A percentile compares a stretch with the other conserved stretches of the same genome.
phyloP scores from a whole-genome alignment of 2,329 filamentous ascomycete genomes.

The Diatrype stigma region DNA sequence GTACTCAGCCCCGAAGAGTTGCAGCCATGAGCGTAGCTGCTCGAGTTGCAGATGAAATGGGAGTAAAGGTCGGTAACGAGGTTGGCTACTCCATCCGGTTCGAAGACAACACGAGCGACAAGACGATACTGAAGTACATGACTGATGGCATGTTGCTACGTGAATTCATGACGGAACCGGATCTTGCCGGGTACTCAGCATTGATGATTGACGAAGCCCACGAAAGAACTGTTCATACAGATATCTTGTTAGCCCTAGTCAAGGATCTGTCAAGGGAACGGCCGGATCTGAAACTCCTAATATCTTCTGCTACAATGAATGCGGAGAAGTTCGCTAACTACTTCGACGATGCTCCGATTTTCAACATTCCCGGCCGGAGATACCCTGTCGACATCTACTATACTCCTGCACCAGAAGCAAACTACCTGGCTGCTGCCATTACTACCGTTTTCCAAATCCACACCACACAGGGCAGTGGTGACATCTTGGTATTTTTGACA shows the following conservation, averaged over 20 bases:
- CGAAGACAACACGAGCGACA: constrained; percentile 85
- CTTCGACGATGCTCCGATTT: constrained; percentile 89
- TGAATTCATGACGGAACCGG: constrained; percentile 85
- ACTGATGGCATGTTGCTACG: constrained; percentile 93
- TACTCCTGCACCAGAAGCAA: constrained; percentile 84
- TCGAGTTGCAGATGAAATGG: constrained; percentile 92
- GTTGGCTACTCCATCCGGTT: constrained; percentile 95
- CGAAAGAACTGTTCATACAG: constrained; percentile 86
- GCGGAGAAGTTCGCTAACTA: constrained; percentile 88
- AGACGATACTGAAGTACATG: constrained; percentile 92
- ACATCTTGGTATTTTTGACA: constrained; percentile 91
- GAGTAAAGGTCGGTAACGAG: constrained; percentile 82
- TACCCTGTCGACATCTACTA: constrained; percentile 93
- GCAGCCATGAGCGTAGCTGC: constrained; percentile 97
- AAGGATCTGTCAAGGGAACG: constrained; percentile 83
- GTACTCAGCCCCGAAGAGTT: constrained; percentile 90
- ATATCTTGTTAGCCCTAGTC: constrained; percentile 81
- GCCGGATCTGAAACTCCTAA: constrained; percentile 83
- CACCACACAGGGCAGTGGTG: constrained; percentile 75
- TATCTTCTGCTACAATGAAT: constrained; percentile 92
- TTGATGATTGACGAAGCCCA: constrained; percentile 98
- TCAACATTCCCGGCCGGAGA: constrained; percentile 85
- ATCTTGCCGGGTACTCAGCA: constrained; percentile 75
- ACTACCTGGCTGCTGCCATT: constrained; percentile 86
- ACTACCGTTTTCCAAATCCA: constrained; percentile 96